A percentile compares a stretch with the other conserved stretches of the same genome.
Evolutionary conservation across 352 stramenopile species (phyloP).

Genomic region (Pythium monospermum): DNA sequence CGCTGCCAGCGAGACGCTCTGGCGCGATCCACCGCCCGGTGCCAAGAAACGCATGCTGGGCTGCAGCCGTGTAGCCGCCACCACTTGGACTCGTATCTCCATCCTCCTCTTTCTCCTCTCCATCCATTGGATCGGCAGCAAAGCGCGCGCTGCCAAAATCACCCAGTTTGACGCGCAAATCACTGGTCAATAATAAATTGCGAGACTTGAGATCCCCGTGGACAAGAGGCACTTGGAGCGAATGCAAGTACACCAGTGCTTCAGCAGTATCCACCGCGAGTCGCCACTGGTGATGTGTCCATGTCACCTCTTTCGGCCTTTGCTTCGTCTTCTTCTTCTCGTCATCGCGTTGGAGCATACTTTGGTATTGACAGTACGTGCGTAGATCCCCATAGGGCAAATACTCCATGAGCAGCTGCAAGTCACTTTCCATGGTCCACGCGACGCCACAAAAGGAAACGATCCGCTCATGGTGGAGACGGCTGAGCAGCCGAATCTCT

Average conservation of each 20-base stretch:
- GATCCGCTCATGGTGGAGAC: slow-evolving; percentile 27
- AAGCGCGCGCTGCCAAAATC: slow-evolving; percentile 63
- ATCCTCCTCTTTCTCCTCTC: slow-evolving; percentile 13
- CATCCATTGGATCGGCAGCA: not conserved
- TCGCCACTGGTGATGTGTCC: slow-evolving; percentile 12
- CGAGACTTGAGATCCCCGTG: slow-evolving; percentile 70
- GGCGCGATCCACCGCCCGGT: slow-evolving; percentile 63
- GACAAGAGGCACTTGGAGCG: slow-evolving; percentile 42
- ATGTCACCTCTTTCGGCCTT: not conserved
- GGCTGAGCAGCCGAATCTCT: slow-evolving; percentile 18
- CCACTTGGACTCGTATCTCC: slow-evolving; percentile 14
- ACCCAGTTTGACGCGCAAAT: slow-evolving; percentile 55
- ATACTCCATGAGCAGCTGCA: slow-evolving; percentile 29
- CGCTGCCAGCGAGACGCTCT: slow-evolving; percentile 46
- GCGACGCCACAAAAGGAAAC: slow-evolving; percentile 29
- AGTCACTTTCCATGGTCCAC: slow-evolving; percentile 31
- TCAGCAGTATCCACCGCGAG: slow-evolving; percentile 61
- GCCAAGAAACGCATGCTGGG: slow-evolving; percentile 35
- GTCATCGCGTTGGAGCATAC: not conserved
- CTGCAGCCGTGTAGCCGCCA: slow-evolving; percentile 19
- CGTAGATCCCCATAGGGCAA: slow-evolving; percentile 31
- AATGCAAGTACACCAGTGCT: slow-evolving; percentile 63
- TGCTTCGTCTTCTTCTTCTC: slow-evolving; percentile 5
- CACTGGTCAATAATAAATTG: slow-evolving; percentile 55
- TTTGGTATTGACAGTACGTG: slow-evolving; percentile 17